phyloP scores from a whole-genome alignment of 768 basidiomycete species.

The Hericium rajendrae region DNA sequence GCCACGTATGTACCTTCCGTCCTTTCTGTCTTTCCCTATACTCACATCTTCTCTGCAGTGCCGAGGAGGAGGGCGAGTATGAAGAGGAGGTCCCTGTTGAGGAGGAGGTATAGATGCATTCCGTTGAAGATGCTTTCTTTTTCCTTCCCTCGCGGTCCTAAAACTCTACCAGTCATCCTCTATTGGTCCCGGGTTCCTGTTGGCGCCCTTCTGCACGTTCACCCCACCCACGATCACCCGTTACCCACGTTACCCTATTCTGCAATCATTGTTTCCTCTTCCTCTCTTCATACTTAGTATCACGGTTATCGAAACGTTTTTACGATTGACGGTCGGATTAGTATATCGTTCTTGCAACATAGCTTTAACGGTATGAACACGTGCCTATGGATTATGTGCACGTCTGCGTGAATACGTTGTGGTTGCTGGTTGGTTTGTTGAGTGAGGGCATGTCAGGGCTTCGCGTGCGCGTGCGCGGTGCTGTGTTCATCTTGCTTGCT shows the following conservation, averaged over 20 bases:
- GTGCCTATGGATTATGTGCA: no score
- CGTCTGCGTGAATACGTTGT: no score
- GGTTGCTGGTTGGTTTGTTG: no score
- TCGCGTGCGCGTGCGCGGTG: no score
- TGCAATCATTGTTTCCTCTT: slow-evolving; percentile 10
- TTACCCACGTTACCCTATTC: slow-evolving; percentile 14
- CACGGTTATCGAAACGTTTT: background rate
- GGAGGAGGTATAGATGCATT: slow-evolving; percentile 44
- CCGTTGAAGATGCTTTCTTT: background rate
- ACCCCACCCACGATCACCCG: background rate
- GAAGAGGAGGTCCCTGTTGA: slow-evolving; percentile 57
- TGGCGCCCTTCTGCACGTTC: background rate
- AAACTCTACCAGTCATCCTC: slow-evolving; percentile 14
- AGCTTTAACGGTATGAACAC: background rate
- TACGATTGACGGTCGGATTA: background rate
- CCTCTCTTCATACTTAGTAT: background rate
- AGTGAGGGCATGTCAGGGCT: no score
- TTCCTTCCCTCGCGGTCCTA: slow-evolving; percentile 7
- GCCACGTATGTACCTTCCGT: slow-evolving; percentile 59
- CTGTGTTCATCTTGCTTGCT: no score
- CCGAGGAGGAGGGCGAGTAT: slow-evolving; percentile 83
- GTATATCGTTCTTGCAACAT: background rate
- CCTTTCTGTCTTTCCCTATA: background rate
- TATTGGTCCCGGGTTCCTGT: slow-evolving; percentile 11
- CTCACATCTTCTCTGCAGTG: slow-evolving; percentile 32